Evolutionary conservation across 768 basidiomycete species (phyloP), one percentile per base, ranked within the genome.

Genomic region (Paxillus ammoniavirescens): DNA sequence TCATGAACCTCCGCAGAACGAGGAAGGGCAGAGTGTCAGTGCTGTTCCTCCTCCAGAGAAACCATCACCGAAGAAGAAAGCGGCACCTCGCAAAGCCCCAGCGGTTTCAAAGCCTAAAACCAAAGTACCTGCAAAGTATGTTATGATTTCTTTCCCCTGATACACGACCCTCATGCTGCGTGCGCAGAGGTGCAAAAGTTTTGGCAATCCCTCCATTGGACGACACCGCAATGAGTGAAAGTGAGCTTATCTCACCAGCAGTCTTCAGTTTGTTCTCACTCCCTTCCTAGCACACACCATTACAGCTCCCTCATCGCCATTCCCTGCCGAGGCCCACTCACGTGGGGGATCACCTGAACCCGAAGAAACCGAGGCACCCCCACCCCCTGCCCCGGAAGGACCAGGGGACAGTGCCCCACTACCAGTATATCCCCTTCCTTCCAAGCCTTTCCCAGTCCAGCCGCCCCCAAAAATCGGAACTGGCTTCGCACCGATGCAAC

Each of bases 361-460:
- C 36, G 83, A 83, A 53, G 68, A 64, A 26, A 50, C 62, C 14
- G 63, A 65, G 38, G 62, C 55, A 0, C 65, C 56, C 21, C 61
- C 56, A 8, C 72, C 71, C 8, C 69, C 75, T 38, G 66, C 37
- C 28, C 52, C 60, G 8, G 56, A 72, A 60, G 67, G 58, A 53
- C 65, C 69, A 15, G 67, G 77, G 49, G 81, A 87, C 48, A 80
- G 73, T 49, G 73, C 79, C 17, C 80, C 89, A 1, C 75, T 87
- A 2, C 90, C 90, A 3, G 70, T 84, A 28, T 92, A 91, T 57
- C 87, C 90, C 1, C 78, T 91, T 21, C 89, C 90, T 12, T 79
- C 83, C n/a, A 90, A 87, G 68, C 88, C 89, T 0, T 91, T 91
- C 72, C 84, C 87, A 0, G 90, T 92, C 12, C 88, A 89, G 60